Conservation (phyloP, 2,329 filamentous ascomycete species). For the Sporothrix sp. region DNA sequence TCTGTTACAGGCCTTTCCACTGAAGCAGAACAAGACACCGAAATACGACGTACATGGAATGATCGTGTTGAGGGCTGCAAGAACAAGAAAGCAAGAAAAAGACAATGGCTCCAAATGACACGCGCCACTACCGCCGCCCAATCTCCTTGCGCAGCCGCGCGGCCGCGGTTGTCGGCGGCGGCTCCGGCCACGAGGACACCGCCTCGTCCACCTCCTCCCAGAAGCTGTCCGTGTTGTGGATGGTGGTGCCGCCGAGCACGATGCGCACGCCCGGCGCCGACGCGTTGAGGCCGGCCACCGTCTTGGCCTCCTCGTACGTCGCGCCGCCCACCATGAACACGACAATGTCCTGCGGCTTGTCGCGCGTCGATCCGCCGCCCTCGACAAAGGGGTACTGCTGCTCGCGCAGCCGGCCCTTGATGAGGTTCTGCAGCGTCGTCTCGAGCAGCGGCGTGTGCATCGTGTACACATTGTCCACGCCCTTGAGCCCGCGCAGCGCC, state of each 20-base stretch:
- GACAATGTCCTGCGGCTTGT: slow-evolving; percentile 94
- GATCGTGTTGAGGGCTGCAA: neutral
- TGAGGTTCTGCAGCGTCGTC: slow-evolving; percentile 78
- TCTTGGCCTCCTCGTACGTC: slow-evolving; percentile 96
- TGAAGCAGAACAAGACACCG: too few species aligned
- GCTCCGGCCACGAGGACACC: slow-evolving; percentile 76
- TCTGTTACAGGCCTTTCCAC: too few species aligned
- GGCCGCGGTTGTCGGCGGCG: slow-evolving; percentile 28
- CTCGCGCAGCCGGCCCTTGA: slow-evolving; percentile 81
- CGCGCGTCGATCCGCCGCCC: slow-evolving; percentile 65
- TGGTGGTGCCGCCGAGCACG: slow-evolving; percentile 75
- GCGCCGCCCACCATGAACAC: slow-evolving; percentile 89
- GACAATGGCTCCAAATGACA: neutral
- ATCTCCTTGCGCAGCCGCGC: slow-evolving; percentile 25
- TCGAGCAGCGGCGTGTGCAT: slow-evolving; percentile 89
- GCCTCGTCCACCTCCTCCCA: slow-evolving; percentile 87
- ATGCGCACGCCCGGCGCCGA: slow-evolving; percentile 80
- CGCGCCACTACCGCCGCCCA: slow-evolving; percentile 15
- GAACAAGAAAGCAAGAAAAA: neutral
- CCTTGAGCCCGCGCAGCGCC: slow-evolving; percentile 88
- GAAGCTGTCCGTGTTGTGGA: slow-evolving; percentile 84
- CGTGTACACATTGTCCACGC: slow-evolving; percentile 97
- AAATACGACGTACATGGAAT: neutral
- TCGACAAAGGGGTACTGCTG: slow-evolving; percentile 91
- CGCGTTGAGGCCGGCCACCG: slow-evolving; percentile 89